Percentiles rank a stretch among this genome's conserved stretches.
Conservation (phyloP, 2,329 filamentous ascomycete species). For the Epichloe festucae region DNA sequence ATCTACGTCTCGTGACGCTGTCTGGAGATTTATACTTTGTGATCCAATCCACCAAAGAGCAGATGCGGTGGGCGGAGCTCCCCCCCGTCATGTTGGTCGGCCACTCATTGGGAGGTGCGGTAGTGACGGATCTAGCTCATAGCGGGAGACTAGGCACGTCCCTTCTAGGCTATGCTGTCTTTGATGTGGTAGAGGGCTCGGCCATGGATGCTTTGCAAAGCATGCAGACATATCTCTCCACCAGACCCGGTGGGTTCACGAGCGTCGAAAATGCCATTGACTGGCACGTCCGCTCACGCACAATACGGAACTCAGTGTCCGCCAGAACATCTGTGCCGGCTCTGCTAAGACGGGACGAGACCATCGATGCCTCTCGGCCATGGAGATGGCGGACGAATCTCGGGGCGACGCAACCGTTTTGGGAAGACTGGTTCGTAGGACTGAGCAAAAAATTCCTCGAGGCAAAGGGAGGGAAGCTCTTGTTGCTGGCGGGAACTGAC, state of each 20-base stretch:
- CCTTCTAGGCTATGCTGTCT: conserved; percentile 73
- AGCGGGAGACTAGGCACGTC: conserved; percentile 50
- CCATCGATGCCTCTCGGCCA: conserved; percentile 26
- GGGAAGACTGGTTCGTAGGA: conserved; percentile 86
- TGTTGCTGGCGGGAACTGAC: conserved; percentile 81
- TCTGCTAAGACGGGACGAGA: conserved; percentile 44
- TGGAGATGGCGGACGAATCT: conserved; percentile 86
- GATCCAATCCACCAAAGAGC: conserved; percentile 50
- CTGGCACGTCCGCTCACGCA: conserved; percentile 86
- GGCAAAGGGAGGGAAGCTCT: conserved; percentile 68
- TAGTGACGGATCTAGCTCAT: conserved; percentile 75
- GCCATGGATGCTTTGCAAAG: conserved; percentile 88
- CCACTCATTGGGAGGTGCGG: conserved; percentile 84
- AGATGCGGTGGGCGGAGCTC: conserved; percentile 60
- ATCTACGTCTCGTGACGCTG: conserved; percentile 62
- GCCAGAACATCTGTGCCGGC: conserved; percentile 80
- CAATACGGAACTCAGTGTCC: conserved; percentile 70
- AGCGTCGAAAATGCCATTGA: conserved; percentile 70
- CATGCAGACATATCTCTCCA: conserved; percentile 86
- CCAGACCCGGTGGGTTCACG: conserved; percentile 66
- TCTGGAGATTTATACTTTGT: conserved; percentile 59
- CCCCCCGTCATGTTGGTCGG: conserved; percentile 78
- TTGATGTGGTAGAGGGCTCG: conserved; percentile 92
- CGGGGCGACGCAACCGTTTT: conserved; percentile 72
- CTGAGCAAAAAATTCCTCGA: conserved; percentile 78